A percentile compares a stretch with the other conserved stretches of the same genome.
phyloP scores from a whole-genome alignment of 805 yeast genomes.

The Candida andamanensis region DNA sequence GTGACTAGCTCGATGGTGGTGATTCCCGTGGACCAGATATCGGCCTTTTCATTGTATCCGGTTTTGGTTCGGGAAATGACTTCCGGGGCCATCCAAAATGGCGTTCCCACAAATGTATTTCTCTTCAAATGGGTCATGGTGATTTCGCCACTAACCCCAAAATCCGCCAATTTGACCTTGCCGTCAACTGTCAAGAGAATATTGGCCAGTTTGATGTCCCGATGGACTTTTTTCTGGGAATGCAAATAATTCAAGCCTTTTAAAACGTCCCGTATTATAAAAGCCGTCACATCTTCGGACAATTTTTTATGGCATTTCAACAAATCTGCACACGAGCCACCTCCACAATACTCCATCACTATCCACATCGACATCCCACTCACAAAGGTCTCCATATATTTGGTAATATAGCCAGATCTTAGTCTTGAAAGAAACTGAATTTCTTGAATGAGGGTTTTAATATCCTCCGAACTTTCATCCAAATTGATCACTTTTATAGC shows the following conservation, averaged over 20 bases:
- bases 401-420: slow-evolving; percentile 62
- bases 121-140: slow-evolving; percentile 47
- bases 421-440: slow-evolving; percentile 68
- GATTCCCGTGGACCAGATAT: slow-evolving; percentile 94
- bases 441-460: slow-evolving; percentile 68
- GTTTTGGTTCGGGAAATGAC: slow-evolving; percentile 50
- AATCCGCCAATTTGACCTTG: slow-evolving; percentile 78
- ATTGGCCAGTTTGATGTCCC: slow-evolving; percentile 90
- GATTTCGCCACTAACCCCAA: slow-evolving; percentile 88
- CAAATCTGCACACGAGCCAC: slow-evolving; percentile 83
- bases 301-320: slow-evolving; percentile 51
- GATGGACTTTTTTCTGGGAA: slow-evolving; percentile 67
- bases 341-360: slow-evolving; percentile 93
- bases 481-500: slow-evolving; percentile 86
- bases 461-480: slow-evolving; percentile 74
- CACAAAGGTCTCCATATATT: slow-evolving; percentile 54
- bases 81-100: slow-evolving; percentile 99
- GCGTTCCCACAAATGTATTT: slow-evolving; percentile 89
- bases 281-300: slow-evolving; percentile 55
- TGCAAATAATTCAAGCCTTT: slow-evolving; percentile 77
- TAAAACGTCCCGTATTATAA: slow-evolving; percentile 58
- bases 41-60: slow-evolving; percentile 83
- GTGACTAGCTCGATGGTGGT: slow-evolving; percentile 80
- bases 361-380: slow-evolving; percentile 74
- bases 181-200: slow-evolving; percentile 69